Evolutionary conservation across 176 grass and related monocot genomes (phyloP).

Genomic region (Oropetium thomaeum): DNA sequence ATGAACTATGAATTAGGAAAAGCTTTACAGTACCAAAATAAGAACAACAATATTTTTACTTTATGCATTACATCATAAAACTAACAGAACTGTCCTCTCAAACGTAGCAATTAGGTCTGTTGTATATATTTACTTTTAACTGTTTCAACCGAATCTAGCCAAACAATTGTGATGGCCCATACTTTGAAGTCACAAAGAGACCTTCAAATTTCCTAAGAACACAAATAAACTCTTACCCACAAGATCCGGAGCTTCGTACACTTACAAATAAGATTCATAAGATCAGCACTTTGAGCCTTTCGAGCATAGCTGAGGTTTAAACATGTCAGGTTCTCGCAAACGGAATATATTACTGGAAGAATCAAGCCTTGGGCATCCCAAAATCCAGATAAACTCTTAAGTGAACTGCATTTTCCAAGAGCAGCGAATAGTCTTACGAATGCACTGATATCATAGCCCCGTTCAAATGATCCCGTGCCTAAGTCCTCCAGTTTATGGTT

Average conservation of each 20-base stretch:
- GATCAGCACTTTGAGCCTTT: conserved; percentile 24
- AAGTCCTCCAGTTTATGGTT: conserved; percentile 61
- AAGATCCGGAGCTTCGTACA: conserved; percentile 58
- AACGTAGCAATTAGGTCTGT: neutral
- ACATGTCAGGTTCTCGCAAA: conserved; percentile 51
- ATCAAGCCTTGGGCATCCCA: conserved; percentile 47
- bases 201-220: neutral
- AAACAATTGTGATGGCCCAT: neutral
- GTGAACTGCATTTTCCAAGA: conserved; percentile 39
- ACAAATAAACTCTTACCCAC: conserved; percentile 47
- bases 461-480: conserved; percentile 57
- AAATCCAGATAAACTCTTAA: conserved; percentile 69
- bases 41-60: neutral
- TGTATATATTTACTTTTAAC: neutral
- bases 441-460: conserved; percentile 29
- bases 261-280: conserved; percentile 47
- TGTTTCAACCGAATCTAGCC: neutral
- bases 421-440: conserved; percentile 33
- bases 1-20: neutral
- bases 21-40: neutral
- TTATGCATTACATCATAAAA: neutral
- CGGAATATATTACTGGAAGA: conserved; percentile 24
- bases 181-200: conserved; percentile 9
- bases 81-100: neutral
- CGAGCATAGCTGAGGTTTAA: conserved; percentile 70